Percentiles rank a stretch among this genome's conserved stretches.
These are phyloP conservation scores for Dryadomyces quercivorus DNA, from an alignment of 2,329 filamentous ascomycete genomes.

Conservation along the genomic window DNA sequence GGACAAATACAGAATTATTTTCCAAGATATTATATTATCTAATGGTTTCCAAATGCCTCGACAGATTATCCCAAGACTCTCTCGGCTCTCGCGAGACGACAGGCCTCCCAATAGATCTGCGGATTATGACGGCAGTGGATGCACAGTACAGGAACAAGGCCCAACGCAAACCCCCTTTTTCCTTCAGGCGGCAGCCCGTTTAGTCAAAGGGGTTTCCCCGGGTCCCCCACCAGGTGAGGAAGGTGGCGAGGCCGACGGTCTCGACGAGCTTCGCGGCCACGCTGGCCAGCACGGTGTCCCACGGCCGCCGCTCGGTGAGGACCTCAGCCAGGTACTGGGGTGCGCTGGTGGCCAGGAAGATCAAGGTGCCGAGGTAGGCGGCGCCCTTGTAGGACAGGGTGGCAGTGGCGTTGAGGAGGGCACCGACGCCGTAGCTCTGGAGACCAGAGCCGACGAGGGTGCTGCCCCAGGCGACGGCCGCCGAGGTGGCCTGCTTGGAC, in stretches of 20 bases:
- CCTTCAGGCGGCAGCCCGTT: too few species aligned
- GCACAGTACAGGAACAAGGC: too few species aligned
- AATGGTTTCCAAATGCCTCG: too few species aligned
- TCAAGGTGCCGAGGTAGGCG: conserved; percentile 78
- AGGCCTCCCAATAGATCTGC: too few species aligned
- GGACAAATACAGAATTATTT: too few species aligned
- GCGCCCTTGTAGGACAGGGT: conserved; percentile 96
- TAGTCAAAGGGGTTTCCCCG: conserved; percentile 86
- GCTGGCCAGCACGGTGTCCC: conserved; percentile 82
- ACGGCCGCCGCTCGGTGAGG: conserved; percentile 79
- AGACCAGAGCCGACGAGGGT: conserved; percentile 80
- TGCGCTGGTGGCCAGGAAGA: conserved; percentile 85
- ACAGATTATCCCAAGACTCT: background rate
- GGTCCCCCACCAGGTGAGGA: conserved; percentile 97
- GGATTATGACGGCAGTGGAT: too few species aligned
- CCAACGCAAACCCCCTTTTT: too few species aligned
- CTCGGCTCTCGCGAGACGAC: background rate
- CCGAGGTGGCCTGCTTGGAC: conserved; percentile 82
- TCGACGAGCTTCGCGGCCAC: conserved; percentile 77
- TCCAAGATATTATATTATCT: background rate
- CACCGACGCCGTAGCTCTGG: conserved; percentile 81
- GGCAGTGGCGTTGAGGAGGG: conserved; percentile 86
- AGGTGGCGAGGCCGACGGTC: conserved; percentile 81
- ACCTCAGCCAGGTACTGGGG: conserved; percentile 82
- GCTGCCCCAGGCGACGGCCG: conserved; percentile 80